Percentiles rank a stretch among this genome's conserved stretches.
Conservation (phyloP, 2,329 filamentous ascomycete species). For the Fusarium sp. region DNA sequence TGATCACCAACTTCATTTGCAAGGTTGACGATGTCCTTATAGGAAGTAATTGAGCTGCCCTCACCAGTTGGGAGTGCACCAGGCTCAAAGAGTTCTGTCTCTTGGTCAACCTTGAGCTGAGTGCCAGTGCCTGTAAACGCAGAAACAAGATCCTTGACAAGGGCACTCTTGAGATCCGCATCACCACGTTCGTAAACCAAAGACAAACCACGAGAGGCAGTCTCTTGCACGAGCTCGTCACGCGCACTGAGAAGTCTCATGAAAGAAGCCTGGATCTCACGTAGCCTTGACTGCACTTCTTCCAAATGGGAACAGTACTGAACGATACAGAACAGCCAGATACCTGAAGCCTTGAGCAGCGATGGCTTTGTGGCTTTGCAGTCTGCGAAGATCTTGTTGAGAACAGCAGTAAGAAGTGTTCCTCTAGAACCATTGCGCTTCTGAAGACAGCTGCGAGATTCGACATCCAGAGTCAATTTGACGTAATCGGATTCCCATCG, state of each 20-base stretch:
- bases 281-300: constrained; percentile 77
- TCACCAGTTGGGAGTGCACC: constrained; percentile 91
- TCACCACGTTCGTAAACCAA: constrained; percentile 95
- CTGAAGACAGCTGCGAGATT: constrained; percentile 55
- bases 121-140: constrained; percentile 85
- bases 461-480: constrained; percentile 79
- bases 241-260: constrained; percentile 87
- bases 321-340: constrained; percentile 93
- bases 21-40: constrained; percentile 95
- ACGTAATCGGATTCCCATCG: constrained; percentile 88
- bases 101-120: constrained; percentile 83
- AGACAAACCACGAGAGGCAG: constrained; percentile 89
- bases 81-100: constrained; percentile 93
- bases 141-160: constrained; percentile 88
- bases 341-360: constrained; percentile 89
- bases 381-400: constrained; percentile 80
- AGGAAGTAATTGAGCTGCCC: constrained; percentile 89
- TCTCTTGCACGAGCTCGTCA: constrained; percentile 96
- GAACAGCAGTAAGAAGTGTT: constrained; percentile 61
- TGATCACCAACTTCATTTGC: constrained; percentile 98
- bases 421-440: constrained; percentile 55
- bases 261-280: constrained; percentile 86
- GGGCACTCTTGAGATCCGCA: constrained; percentile 78
- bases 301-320: constrained; percentile 87
- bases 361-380: constrained; percentile 89